Evolutionary conservation across 1,284 basidiomycete genomes (phyloP).

Genomic region (Tremellales sp.): DNA sequence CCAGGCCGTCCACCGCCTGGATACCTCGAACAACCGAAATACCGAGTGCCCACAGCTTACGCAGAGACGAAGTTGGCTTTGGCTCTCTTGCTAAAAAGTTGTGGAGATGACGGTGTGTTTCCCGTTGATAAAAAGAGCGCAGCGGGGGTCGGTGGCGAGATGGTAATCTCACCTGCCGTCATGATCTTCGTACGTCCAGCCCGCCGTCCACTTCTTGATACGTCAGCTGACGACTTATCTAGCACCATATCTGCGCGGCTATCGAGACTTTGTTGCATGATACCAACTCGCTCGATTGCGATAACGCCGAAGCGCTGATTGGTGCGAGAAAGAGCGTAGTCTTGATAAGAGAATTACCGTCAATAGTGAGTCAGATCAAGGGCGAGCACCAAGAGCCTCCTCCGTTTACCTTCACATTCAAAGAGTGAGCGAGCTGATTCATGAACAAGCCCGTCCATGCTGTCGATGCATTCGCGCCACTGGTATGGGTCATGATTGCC

Average conservation of each 20-base stretch:
- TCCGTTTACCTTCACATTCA: neutral
- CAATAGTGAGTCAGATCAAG: conserved; percentile 36
- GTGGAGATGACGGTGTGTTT: conserved; percentile 39
- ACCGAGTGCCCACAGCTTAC: conserved; percentile 32
- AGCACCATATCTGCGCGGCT: conserved; percentile 40
- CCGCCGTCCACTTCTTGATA: neutral
- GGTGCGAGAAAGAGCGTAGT: conserved; percentile 31
- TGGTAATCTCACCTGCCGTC: conserved; percentile 14
- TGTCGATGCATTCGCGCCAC: conserved; percentile 35
- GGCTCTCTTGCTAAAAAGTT: conserved; percentile 17
- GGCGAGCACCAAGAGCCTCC: too few relatives aligned
- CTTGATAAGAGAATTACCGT: conserved; percentile 29
- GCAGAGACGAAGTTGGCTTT: conserved; percentile 30
- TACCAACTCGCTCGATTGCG: conserved; percentile 37
- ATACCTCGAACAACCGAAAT: conserved; percentile 40
- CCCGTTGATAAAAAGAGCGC: conserved; percentile 27
- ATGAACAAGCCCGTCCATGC: conserved; percentile 29
- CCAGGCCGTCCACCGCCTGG: conserved; percentile 16
- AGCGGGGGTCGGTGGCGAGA: conserved; percentile 32
- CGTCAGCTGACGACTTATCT: neutral
- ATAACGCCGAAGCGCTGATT: conserved; percentile 34
- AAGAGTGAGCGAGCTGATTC: neutral
- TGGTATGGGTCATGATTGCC: conserved; percentile 42
- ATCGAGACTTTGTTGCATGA: conserved; percentile 39
- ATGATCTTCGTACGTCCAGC: conserved; percentile 23